Base-by-base conservation (phyloP, 768 basidiomycete genomes). In the Russula compacta region DNA sequence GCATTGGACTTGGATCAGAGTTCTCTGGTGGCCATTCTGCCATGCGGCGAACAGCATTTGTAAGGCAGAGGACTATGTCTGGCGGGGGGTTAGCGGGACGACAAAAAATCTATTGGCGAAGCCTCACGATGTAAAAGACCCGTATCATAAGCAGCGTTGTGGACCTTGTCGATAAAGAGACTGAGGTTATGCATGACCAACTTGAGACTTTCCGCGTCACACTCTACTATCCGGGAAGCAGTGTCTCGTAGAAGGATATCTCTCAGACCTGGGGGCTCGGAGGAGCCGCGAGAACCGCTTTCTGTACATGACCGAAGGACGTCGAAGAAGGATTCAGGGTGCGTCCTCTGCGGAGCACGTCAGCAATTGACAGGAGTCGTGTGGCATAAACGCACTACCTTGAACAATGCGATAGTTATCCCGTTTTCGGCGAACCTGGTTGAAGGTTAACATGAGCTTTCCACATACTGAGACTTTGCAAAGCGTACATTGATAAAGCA, bases 31-130 rank as follows among this genome's bases (percentile, higher is more conserved):
- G 69, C 67, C 77, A 77, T 54, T 89, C 86, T 1, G 81, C 77
- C n/a, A 79, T 75, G 36, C 83, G 80, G 6, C 85, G 80, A 47
- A 82, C 78, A 53, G 86, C 67, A 33, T 73, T 73, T 1, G 75
- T 77, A 12, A 88, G 73, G 46, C 81, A 79, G 44, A 79, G 75
- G 6, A 83, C 84, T 49, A 81, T 71, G 69, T 81, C 88, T 91
- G 67, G 10, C 11, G 14, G 14, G 36, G 49, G 8, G 17, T 64
- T 49, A 56, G 46, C 17, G 8, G 4, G 43, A 36, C 12, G 33
- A 5, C 12, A 2, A 11, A 15, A 33, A 47, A 49, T 15, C 51
- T 5, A n/a, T 32, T 19, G 24, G 51, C 42, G 15, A 15, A 43
- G 46, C 44, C 44, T 15, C 69, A 86, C 89, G 79, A 58, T 74